Evolutionary conservation across 176 grass and related monocot genomes (phyloP), one percentile per base, ranked within the genome.

Genomic region (Melocanna baccifera): DNA sequence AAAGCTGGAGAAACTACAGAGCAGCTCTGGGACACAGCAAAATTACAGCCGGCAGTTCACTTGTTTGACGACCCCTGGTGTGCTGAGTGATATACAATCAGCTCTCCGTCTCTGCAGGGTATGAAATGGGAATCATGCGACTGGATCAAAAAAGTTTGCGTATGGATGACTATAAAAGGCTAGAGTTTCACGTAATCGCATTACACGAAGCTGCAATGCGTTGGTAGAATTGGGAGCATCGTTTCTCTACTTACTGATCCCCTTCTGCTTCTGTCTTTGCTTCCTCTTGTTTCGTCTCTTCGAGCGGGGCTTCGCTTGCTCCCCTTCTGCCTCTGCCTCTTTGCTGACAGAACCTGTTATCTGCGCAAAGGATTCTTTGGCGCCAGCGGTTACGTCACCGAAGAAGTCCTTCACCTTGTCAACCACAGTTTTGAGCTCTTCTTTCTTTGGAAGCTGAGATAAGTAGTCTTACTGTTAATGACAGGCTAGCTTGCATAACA

Each of bases 341-440:
- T 79, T 80, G 81, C 37, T 80, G 45, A 86, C 80, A 62, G 93
- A 86, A 32, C 93, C 90, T 29, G 96, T 94, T 50, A 99, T 89
- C 84, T 99, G 92, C 2, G 89, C 96, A 86, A 99, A 99, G 36
- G 96, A 99, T 81, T 96, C 96, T 82, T 98, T 93, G 39, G 91
- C 96, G 3, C 87, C 91, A 28, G 80, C 25, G 0, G 93, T 85
- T 51, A 90, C 93, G 19, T 99, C 88, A 0, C 89, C 90, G 71
- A 99, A 87, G 88, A 99, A 94, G 62, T 96, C 89, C 79, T 87
- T 99, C 87, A 94, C 93, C 89, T 99, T 99, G 81, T 96, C 93
- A 39, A 92, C 82, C 3, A 99, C 96, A 42, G 91, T 89, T 82
- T 92, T 96, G 51, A 99, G 87, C 77, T 99, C 93, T 58, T 99